Percentiles rank a stretch among this genome's conserved stretches.
Conservation (phyloP, 352 stramenopile genomes). For the Pythium grandisporangium region DNA sequence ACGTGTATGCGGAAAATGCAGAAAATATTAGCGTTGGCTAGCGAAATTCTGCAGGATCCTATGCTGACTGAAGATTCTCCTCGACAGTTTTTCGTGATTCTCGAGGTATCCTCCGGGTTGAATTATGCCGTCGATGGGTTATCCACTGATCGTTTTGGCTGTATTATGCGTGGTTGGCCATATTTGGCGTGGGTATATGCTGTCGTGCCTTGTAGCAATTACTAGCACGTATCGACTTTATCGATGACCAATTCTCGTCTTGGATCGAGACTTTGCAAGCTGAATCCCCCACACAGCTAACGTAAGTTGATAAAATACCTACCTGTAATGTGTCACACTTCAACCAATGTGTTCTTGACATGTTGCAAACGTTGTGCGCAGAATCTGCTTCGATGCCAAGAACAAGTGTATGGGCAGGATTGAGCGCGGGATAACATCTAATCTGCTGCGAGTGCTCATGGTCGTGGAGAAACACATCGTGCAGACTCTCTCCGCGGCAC, state of each 20-base stretch:
- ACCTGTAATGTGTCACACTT: no score
- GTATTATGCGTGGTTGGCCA: no score
- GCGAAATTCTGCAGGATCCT: conserved; percentile 59
- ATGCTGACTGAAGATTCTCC: conserved; percentile 47
- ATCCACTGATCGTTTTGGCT: no score
- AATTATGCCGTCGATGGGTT: no score
- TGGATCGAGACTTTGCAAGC: conserved; percentile 24
- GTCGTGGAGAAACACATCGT: conserved; percentile 58
- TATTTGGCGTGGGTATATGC: no score
- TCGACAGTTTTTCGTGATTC: conserved; percentile 52
- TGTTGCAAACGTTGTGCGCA: no score
- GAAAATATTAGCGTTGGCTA: conserved; percentile 43
- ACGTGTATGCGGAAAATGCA: no score
- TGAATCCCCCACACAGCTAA: conserved; percentile 61
- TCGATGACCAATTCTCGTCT: conserved; percentile 52
- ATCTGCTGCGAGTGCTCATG: conserved; percentile 39
- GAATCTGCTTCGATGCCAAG: conserved; percentile 74
- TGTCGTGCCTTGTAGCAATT: conserved; percentile 42
- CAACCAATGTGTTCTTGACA: no score
- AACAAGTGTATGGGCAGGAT: conserved; percentile 57
- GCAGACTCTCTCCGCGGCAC: conserved; percentile 34
- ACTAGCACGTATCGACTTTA: conserved; percentile 44
- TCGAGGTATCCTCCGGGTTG: no score
- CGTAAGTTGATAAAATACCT: no score
- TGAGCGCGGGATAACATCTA: conserved; percentile 32